A percentile compares a stretch with the other conserved stretches of the same genome.
These are phyloP conservation scores for Hypoxylon fuscum DNA, from an alignment of 495 filamentous ascomycete species.

Conservation along the genomic window DNA sequence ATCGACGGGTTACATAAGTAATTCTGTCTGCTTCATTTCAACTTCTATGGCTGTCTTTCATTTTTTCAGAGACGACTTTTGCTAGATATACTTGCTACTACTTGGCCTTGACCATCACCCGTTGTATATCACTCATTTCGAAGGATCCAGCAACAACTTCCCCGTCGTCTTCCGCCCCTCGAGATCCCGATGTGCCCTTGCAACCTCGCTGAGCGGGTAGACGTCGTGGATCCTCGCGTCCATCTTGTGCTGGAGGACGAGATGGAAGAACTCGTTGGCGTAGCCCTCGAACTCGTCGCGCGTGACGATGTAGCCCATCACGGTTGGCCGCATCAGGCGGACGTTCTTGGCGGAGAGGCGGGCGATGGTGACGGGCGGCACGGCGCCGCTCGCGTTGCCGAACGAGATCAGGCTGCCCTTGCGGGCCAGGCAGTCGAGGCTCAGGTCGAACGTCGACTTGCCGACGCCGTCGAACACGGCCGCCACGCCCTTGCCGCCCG, in stretches of 20 bases:
- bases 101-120: too few species aligned
- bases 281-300: conserved; percentile 80
- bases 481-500: conserved; percentile 72
- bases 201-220: conserved; percentile 83
- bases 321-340: conserved; percentile 76
- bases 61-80: too few species aligned
- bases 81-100: too few species aligned
- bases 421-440: conserved; percentile 77
- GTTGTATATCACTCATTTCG: conserved; percentile 17
- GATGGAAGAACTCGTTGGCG: conserved; percentile 74
- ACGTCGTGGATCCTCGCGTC: conserved; percentile 79
- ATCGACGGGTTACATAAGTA: too few species aligned
- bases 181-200: conserved; percentile 79
- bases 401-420: conserved; percentile 89
- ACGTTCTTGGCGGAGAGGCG: conserved; percentile 79
- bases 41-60: too few species aligned
- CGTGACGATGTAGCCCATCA: conserved; percentile 79
- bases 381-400: conserved; percentile 85
- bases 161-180: conserved; percentile 86
- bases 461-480: conserved; percentile 93
- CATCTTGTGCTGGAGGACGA: conserved; percentile 73
- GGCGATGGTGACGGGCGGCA: conserved; percentile 76
- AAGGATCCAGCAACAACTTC: conserved; percentile 69
- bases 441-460: conserved; percentile 84
- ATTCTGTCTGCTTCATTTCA: too few species aligned